Evolutionary conservation across 768 basidiomycete species (phyloP).

Genomic region (Podaxis carcinomalis): DNA sequence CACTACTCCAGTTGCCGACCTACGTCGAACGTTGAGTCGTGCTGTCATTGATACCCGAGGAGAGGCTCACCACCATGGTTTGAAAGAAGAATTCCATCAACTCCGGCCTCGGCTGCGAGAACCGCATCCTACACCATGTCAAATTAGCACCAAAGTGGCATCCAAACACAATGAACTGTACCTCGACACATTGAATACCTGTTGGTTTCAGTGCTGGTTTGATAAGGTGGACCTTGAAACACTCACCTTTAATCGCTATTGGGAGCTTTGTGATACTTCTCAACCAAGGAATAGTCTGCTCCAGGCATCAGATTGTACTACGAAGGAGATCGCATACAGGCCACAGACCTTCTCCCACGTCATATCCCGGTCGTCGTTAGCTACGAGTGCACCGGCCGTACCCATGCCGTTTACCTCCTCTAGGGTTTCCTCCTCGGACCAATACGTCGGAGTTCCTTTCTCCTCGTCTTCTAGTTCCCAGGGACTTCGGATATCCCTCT

Average conservation of each 20-base stretch:
- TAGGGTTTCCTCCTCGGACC: constrained; percentile 28
- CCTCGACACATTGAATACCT: constrained; percentile 76
- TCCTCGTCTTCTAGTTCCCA: constrained; percentile 58
- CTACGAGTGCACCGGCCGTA: constrained; percentile 64
- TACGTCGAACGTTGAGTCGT: constrained; percentile 18
- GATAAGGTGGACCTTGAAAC: background rate
- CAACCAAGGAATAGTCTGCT: constrained; percentile 74
- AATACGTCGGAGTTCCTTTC: constrained; percentile 27
- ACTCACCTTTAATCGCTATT: constrained; percentile 67
- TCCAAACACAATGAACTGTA: constrained; percentile 20
- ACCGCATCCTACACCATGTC: constrained; percentile 65
- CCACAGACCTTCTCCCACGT: constrained; percentile 62
- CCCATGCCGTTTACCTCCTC: constrained; percentile 41
- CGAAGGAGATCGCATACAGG: background rate
- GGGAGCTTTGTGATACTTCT: constrained; percentile 65
- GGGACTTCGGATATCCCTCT: constrained; percentile 63
- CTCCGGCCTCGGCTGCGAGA: constrained; percentile 77
- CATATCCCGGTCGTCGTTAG: constrained; percentile 70
- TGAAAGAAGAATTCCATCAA: constrained; percentile 83
- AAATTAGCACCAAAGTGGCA: background rate
- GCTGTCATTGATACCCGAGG: background rate
- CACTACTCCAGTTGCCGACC: constrained; percentile 83
- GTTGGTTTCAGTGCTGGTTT: background rate
- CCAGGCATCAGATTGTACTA: background rate
- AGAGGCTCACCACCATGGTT: constrained; percentile 80